A percentile compares a stretch with the other conserved stretches of the same genome.
phyloP scores from a whole-genome alignment of 257 asterid species.

The Leonotis leonurus region DNA sequence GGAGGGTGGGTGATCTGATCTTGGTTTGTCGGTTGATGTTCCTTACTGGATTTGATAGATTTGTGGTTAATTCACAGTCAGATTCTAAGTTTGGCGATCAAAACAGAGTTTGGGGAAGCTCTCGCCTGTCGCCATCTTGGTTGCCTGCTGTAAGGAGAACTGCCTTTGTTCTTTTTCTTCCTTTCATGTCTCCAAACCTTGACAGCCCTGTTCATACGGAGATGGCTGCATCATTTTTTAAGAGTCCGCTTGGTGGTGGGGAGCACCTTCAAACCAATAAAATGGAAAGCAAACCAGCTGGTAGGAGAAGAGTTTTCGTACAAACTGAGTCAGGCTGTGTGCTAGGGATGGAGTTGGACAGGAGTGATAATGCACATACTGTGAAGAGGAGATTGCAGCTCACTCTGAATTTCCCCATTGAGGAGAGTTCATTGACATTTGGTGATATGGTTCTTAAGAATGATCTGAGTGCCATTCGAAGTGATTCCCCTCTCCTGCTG shows the following conservation, averaged over 20 bases:
- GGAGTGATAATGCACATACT: conserved; percentile 83
- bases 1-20: conserved; percentile 15
- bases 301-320: conserved; percentile 84
- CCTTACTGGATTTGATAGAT: conserved; percentile 16
- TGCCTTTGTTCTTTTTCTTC: conserved; percentile 14
- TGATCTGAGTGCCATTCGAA: conserved; percentile 78
- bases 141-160: conserved; percentile 39
- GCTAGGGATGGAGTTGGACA: conserved; percentile 87
- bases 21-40: conserved; percentile 40
- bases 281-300: conserved; percentile 63
- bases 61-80: conserved; percentile 28
- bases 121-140: conserved; percentile 53
- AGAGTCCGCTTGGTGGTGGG: conserved; percentile 51
- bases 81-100: conserved; percentile 49
- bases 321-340: conserved; percentile 94
- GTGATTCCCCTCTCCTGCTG: conserved; percentile 78
- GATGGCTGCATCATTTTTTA: conserved; percentile 85
- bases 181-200: conserved; percentile 65
- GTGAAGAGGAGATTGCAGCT: conserved; percentile 87
- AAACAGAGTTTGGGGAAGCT: conserved; percentile 42
- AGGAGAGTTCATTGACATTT: conserved; percentile 84
- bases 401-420: conserved; percentile 75
- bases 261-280: conserved; percentile 52
- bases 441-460: conserved; percentile 88
- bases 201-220: conserved; percentile 92